phyloP scores from a whole-genome alignment of 805 yeast genomes.

The Metschnikowia matae region DNA sequence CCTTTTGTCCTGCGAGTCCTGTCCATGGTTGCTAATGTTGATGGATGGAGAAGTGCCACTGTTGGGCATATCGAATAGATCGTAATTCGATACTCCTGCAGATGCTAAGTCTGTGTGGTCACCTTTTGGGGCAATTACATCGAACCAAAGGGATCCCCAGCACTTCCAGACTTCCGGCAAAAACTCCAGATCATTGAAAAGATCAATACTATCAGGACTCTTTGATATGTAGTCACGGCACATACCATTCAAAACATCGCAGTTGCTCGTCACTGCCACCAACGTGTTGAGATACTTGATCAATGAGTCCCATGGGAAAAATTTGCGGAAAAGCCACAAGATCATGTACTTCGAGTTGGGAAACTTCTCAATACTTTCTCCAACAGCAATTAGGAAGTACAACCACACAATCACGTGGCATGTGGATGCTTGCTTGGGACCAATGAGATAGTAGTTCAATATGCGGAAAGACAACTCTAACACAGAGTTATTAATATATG shows the following conservation, averaged over 20 bases:
- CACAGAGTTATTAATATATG: conserved; percentile 57
- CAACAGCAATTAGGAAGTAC: conserved; percentile 63
- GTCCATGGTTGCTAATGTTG: conserved; percentile 27
- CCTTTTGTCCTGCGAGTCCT: conserved; percentile 11
- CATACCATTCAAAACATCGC: conserved; percentile 20
- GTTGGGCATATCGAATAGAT: conserved; percentile 60
- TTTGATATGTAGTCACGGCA: conserved; percentile 20
- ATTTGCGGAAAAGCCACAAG: conserved; percentile 47
- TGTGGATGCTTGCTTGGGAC: conserved; percentile 66
- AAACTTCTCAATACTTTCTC: conserved; percentile 46
- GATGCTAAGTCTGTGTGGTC: conserved; percentile 47
- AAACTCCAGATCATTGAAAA: conserved; percentile 56
- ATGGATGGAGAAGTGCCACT: conserved; percentile 48
- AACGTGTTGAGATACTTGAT: conserved; percentile 61
- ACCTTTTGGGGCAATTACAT: conserved; percentile 48
- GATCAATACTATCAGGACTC: conserved; percentile 40
- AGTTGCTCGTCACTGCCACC: conserved; percentile 32
- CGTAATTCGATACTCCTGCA: conserved; percentile 52
- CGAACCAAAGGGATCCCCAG: conserved; percentile 84
- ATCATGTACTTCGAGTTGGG: conserved; percentile 48
- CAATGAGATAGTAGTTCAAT: conserved; percentile 58
- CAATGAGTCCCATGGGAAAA: conserved; percentile 67
- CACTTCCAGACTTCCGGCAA: conserved; percentile 79
- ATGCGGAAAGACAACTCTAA: conserved; percentile 67
- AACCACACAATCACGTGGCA: conserved; percentile 77